Percentiles rank a stretch among this genome's conserved stretches.
These are phyloP conservation scores for Curvularia eragrostidis DNA, from an alignment of 2,329 filamentous ascomycete genomes.

Conservation along the genomic window DNA sequence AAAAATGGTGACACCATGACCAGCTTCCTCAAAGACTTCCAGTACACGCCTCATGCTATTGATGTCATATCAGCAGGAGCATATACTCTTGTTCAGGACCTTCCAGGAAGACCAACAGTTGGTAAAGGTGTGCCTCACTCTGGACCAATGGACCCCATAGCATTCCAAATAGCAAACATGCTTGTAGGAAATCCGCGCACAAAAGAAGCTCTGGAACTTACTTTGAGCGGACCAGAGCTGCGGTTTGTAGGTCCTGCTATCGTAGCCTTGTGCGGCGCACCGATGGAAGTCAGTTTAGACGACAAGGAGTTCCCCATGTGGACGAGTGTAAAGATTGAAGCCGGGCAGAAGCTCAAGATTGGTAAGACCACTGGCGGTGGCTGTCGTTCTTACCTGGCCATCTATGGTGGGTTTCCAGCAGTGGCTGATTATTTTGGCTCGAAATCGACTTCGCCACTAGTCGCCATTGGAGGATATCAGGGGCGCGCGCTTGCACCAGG, in stretches of 20 bases:
- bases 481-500: constrained; percentile 62
- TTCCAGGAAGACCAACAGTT: constrained; percentile 62
- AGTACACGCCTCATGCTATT: constrained; percentile 59
- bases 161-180: constrained; percentile 64
- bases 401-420: constrained; percentile 61
- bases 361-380: constrained; percentile 61
- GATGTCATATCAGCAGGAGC: constrained; percentile 64
- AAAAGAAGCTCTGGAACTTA: constrained; percentile 66
- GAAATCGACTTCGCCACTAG: constrained; percentile 65
- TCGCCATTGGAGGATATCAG: constrained; percentile 66
- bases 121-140: constrained; percentile 66
- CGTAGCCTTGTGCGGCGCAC: constrained; percentile 64
- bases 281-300: constrained; percentile 61
- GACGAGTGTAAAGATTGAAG: constrained; percentile 58
- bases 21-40: constrained; percentile 61
- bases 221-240: constrained; percentile 65
- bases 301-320: constrained; percentile 61
- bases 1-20: constrained; percentile 62
- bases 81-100: constrained; percentile 66
- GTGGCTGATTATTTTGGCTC: constrained; percentile 65
- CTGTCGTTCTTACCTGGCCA: constrained; percentile 65
- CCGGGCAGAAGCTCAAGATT: constrained; percentile 62
- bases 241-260: constrained; percentile 62
- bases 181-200: constrained; percentile 63
- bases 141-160: constrained; percentile 68